Percentiles rank a stretch among this genome's conserved stretches.
phyloP scores from a whole-genome alignment of 306 rosid species.

The Hippophae gyantsensis region DNA sequence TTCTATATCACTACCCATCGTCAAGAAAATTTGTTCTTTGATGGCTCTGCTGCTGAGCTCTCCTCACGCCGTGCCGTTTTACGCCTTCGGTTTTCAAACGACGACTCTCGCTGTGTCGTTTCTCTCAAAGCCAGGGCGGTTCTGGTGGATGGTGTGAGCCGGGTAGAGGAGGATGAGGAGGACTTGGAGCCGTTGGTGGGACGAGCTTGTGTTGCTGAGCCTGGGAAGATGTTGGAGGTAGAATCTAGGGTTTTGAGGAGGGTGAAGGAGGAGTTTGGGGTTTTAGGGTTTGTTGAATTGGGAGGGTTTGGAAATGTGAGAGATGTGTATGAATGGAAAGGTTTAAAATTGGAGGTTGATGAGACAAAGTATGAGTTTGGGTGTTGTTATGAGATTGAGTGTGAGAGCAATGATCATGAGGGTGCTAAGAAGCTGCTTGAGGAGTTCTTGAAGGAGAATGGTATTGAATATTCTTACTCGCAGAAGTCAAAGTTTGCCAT shows the following conservation, averaged over 20 bases:
- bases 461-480: slow-evolving; percentile 50
- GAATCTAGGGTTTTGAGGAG: slow-evolving; percentile 70
- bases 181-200: slow-evolving; percentile 48
- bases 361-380: slow-evolving; percentile 69
- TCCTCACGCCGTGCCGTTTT: slow-evolving; percentile 51
- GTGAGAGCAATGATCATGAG: slow-evolving; percentile 74
- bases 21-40: slow-evolving; percentile 81
- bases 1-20: slow-evolving; percentile 50
- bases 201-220: slow-evolving; percentile 53
- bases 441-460: slow-evolving; percentile 59
- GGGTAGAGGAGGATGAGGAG: slow-evolving; percentile 92
- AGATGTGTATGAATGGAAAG: slow-evolving; percentile 76
- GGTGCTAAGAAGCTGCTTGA: slow-evolving; percentile 52
- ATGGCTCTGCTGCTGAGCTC: slow-evolving; percentile 57
- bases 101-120: slow-evolving; percentile 46
- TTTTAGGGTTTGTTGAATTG: slow-evolving; percentile 48
- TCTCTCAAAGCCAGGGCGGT: slow-evolving; percentile 71
- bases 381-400: slow-evolving; percentile 70
- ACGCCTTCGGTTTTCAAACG: slow-evolving; percentile 63
- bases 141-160: slow-evolving; percentile 64
- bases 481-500: slow-evolving; percentile 56
- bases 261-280: slow-evolving; percentile 67
- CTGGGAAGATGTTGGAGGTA: slow-evolving; percentile 33
- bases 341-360: slow-evolving; percentile 82
- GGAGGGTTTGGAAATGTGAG: slow-evolving; percentile 83